Evolutionary conservation across 1,139 yeast genomes (phyloP).

Genomic region (Blastobotrys buckinghamii): DNA sequence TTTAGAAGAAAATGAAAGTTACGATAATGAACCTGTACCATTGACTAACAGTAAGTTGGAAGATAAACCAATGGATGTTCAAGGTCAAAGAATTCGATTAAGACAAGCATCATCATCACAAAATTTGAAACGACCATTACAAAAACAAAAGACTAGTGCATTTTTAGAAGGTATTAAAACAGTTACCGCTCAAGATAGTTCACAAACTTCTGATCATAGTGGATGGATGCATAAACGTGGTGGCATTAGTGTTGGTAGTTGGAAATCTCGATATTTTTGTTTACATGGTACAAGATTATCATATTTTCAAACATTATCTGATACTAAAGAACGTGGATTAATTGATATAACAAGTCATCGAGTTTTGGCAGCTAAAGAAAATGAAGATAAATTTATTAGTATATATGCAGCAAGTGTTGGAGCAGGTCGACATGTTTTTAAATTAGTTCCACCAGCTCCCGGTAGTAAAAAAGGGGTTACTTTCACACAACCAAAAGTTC

Average conservation of each 20-base stretch:
- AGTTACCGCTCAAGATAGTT: conserved; percentile 72
- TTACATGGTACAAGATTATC: conserved; percentile 90
- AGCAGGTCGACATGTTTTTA: conserved; percentile 86
- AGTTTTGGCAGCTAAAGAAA: conserved; percentile 71
- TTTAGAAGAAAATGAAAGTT: neutral
- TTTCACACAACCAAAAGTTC: conserved; percentile 93
- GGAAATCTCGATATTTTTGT: conserved; percentile 88
- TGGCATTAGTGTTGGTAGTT: conserved; percentile 73
- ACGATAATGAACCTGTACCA: neutral
- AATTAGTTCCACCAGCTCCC: conserved; percentile 94
- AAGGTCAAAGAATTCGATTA: conserved; percentile 19
- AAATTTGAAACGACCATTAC: conserved; percentile 23
- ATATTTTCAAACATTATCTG: conserved; percentile 75
- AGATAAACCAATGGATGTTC: neutral
- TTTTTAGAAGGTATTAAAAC: conserved; percentile 86
- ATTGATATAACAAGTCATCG: conserved; percentile 94
- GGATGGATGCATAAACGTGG: conserved; percentile 98
- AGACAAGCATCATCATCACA: conserved; percentile 27
- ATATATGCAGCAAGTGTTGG: conserved; percentile 91
- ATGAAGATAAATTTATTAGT: conserved; percentile 72
- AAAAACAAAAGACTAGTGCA: conserved; percentile 65
- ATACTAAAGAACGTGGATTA: conserved; percentile 80
- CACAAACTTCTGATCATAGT: conserved; percentile 65
- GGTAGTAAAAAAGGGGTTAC: conserved; percentile 93
- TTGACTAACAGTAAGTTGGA: neutral